Conservation (phyloP, 1,284 basidiomycete species). For the Cystobasidium slooffiae region DNA sequence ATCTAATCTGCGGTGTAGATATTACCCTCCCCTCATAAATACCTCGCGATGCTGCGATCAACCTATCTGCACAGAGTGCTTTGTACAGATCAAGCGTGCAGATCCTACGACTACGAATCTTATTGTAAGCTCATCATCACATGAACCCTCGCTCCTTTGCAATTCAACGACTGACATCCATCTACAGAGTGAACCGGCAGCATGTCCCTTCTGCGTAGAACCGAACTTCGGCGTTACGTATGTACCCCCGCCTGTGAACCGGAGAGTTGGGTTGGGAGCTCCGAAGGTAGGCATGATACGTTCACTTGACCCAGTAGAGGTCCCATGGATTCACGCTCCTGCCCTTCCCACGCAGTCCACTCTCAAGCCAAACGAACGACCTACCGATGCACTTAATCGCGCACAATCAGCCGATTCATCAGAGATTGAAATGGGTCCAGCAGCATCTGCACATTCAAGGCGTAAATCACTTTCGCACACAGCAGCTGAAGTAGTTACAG, state of each 20-base stretch:
- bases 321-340: neutral
- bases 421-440: constrained; percentile 36
- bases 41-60: constrained; percentile 97
- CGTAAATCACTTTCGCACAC: constrained; percentile 51
- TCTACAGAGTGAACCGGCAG: constrained; percentile 77
- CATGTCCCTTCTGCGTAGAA: constrained; percentile 96
- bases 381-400: constrained; percentile 60
- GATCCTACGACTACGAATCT: constrained; percentile 92
- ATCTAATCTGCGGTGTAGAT: constrained; percentile 58
- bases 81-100: constrained; percentile 95
- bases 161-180: neutral
- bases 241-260: constrained; percentile 52
- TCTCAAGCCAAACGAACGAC: constrained; percentile 48
- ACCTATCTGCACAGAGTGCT: constrained; percentile 97
- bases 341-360: neutral
- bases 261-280: constrained; percentile 23
- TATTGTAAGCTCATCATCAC: constrained; percentile 57
- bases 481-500: constrained; percentile 73
- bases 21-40: constrained; percentile 94
- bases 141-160: neutral
- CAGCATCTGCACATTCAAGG: constrained; percentile 34
- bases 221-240: constrained; percentile 95
- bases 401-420: constrained; percentile 68
- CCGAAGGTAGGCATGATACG: constrained; percentile 12
- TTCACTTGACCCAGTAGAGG: neutral